Percentiles rank a stretch among this genome's conserved stretches.
These are phyloP conservation scores for Bathelium albidoporum DNA, from an alignment of 495 filamentous ascomycete genomes.

Conservation along the genomic window DNA sequence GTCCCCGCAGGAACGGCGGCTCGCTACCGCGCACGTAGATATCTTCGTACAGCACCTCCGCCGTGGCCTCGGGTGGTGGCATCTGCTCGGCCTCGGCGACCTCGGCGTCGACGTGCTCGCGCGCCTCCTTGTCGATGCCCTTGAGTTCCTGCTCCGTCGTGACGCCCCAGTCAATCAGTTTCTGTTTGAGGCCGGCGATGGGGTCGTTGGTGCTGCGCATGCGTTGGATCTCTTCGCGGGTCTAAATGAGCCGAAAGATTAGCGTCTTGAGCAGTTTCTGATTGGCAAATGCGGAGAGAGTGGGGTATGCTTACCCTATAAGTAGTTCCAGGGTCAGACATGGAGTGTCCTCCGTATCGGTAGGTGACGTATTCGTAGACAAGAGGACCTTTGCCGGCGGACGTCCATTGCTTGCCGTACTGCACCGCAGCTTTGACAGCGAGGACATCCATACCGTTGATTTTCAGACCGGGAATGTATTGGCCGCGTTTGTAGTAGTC, in stretches of 20 bases:
- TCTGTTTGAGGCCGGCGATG: slow-evolving; percentile 95
- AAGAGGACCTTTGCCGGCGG: slow-evolving; percentile 73
- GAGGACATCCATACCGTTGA: slow-evolving; percentile 99
- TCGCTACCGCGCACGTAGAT: slow-evolving; percentile 90
- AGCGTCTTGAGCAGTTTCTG: too few relatives aligned
- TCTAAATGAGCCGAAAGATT: slow-evolving; percentile 28
- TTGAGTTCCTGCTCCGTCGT: slow-evolving; percentile 95
- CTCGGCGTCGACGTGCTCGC: slow-evolving; percentile 75
- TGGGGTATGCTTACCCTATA: slow-evolving; percentile 60
- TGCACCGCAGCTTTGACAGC: slow-evolving; percentile 92
- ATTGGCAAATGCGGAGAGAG: too few relatives aligned
- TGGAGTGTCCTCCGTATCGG: slow-evolving; percentile 97
- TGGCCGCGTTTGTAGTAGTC: slow-evolving; percentile 99
- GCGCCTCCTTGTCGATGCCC: slow-evolving; percentile 83
- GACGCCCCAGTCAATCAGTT: slow-evolving; percentile 91
- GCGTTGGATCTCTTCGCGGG: slow-evolving; percentile 96
- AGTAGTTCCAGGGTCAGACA: slow-evolving; percentile 98
- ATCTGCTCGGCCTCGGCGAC: slow-evolving; percentile 83
- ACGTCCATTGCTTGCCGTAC: slow-evolving; percentile 79
- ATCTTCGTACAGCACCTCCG: slow-evolving; percentile 85
- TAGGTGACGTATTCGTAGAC: slow-evolving; percentile 99
- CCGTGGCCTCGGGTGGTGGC: slow-evolving; percentile 60
- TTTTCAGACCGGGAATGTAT: slow-evolving; percentile 98
- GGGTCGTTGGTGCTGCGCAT: slow-evolving; percentile 98
- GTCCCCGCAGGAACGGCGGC: slow-evolving; percentile 80